These are phyloP conservation scores for Cordyceps javanica DNA, from an alignment of 2,329 filamentous ascomycete species.

Conservation along the genomic window DNA sequence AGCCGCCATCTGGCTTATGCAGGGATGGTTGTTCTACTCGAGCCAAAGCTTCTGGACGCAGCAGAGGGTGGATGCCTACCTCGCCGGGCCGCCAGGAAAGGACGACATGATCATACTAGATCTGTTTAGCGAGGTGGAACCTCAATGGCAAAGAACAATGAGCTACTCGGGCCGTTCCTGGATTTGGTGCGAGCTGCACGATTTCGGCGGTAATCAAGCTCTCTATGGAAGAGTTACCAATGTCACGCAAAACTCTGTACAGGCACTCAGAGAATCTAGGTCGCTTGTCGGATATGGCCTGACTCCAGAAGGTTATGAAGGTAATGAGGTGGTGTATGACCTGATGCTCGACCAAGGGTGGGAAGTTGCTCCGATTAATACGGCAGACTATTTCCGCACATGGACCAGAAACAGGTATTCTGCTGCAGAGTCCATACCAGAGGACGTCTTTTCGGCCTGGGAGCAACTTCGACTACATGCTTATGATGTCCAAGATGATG, in stretches of 20 bases:
- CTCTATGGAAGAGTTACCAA: conserved; percentile 45
- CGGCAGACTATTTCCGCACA: conserved; percentile 35
- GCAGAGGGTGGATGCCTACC: conserved; percentile 40
- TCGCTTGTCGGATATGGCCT: not conserved
- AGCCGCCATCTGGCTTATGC: conserved; percentile 45
- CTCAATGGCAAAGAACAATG: conserved; percentile 44
- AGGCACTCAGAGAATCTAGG: conserved; percentile 41
- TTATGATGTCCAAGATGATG: not conserved
- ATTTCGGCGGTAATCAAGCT: conserved; percentile 43
- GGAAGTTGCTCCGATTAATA: conserved; percentile 36
- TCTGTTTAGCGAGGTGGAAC: conserved; percentile 41
- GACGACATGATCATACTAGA: conserved; percentile 45
- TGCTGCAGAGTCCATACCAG: conserved; percentile 6
- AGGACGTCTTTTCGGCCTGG: not conserved
- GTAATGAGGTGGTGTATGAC: conserved; percentile 47
- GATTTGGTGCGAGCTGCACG: conserved; percentile 48
- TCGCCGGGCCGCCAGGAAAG: conserved; percentile 37
- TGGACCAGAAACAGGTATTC: conserved; percentile 40
- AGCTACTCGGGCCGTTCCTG: conserved; percentile 46
- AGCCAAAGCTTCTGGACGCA: conserved; percentile 38
- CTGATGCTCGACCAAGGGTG: conserved; percentile 46
- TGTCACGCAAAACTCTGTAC: conserved; percentile 38
- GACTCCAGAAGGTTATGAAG: conserved; percentile 31
- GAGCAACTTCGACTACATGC: not conserved
- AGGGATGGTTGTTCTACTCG: conserved; percentile 44